These are phyloP conservation scores for Leucosporidium scottii DNA, from an alignment of 768 basidiomycete species.

Conservation along the genomic window DNA sequence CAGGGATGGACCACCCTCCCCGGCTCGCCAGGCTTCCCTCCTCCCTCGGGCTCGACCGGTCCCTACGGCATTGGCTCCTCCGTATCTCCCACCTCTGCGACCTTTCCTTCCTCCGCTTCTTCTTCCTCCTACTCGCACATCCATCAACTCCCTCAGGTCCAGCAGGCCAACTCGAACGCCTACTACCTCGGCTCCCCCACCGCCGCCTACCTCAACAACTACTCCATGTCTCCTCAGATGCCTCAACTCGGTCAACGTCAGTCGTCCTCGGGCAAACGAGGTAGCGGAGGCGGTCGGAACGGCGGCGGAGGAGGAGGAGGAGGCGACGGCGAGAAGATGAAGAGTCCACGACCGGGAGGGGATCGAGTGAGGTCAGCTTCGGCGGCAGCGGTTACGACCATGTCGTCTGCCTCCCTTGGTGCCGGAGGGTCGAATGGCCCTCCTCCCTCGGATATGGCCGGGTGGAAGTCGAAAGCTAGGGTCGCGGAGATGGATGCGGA, in stretches of 20 bases:
- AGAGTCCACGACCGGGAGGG: too few species aligned
- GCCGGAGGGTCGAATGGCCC: neutral
- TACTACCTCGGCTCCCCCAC: neutral
- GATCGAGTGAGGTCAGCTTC: neutral
- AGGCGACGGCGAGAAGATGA: too few species aligned
- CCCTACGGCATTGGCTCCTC: neutral
- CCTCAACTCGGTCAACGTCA: neutral
- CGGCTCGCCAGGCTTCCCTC: neutral
- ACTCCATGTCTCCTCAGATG: slow-evolving; percentile 3
- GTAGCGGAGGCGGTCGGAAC: neutral
- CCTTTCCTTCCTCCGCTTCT: neutral
- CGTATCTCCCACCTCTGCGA: slow-evolving; percentile 10
- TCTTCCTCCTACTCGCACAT: too few species aligned
- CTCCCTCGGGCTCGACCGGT: neutral
- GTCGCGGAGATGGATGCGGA: slow-evolving; percentile 20
- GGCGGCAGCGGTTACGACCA: neutral
- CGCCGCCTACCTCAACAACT: neutral
- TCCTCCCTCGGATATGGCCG: neutral
- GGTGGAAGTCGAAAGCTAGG: slow-evolving; percentile 6
- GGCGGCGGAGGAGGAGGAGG: too few species aligned
- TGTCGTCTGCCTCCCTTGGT: neutral
- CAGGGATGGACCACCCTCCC: neutral
- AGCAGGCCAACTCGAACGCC: neutral
- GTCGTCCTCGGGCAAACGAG: neutral
- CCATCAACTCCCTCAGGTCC: neutral